These are phyloP conservation scores for Aurifilum marmelostoma DNA, from an alignment of 2,329 filamentous ascomycete species.

Conservation along the genomic window DNA sequence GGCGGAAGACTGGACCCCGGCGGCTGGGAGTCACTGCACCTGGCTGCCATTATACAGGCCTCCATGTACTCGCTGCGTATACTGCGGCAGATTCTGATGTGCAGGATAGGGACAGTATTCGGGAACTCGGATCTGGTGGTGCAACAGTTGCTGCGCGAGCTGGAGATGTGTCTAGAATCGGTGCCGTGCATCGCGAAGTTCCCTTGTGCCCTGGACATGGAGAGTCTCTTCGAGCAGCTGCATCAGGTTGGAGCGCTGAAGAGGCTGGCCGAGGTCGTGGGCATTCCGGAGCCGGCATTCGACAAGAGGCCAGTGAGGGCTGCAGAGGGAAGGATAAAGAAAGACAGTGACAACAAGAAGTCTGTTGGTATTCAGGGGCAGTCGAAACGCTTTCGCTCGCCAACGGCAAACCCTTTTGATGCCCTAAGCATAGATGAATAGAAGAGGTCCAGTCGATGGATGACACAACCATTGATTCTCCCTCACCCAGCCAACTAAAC, in stretches of 20 bases:
- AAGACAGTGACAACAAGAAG: not conserved
- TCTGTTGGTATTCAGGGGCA: not conserved
- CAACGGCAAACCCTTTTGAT: conserved; percentile 20
- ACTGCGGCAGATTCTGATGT: conserved; percentile 50
- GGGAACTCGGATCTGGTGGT: not conserved
- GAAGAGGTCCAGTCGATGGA: not conserved
- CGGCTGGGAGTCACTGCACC: conserved; percentile 64
- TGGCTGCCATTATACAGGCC: conserved; percentile 63
- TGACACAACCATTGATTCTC: not conserved
- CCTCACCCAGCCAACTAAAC: too few relatives aligned
- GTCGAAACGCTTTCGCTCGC: not conserved
- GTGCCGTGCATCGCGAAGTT: conserved; percentile 22
- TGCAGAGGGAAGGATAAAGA: not conserved
- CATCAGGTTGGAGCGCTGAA: conserved; percentile 1
- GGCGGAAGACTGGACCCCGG: conserved; percentile 38
- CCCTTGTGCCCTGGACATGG: conserved; percentile 13
- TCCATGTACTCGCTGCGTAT: conserved; percentile 65
- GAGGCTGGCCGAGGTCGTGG: conserved; percentile 1
- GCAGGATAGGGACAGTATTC: conserved; percentile 3
- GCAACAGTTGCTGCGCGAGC: not conserved
- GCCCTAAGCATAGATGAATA: conserved; percentile 10
- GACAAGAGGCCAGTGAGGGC: not conserved
- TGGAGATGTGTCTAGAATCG: conserved; percentile 19
- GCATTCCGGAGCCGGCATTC: not conserved
- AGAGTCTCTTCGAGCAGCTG: conserved; percentile 11